Evolutionary conservation across 371 early-diverging fungal genomes (phyloP).

Genomic region (Conidiobolus incongruus): DNA sequence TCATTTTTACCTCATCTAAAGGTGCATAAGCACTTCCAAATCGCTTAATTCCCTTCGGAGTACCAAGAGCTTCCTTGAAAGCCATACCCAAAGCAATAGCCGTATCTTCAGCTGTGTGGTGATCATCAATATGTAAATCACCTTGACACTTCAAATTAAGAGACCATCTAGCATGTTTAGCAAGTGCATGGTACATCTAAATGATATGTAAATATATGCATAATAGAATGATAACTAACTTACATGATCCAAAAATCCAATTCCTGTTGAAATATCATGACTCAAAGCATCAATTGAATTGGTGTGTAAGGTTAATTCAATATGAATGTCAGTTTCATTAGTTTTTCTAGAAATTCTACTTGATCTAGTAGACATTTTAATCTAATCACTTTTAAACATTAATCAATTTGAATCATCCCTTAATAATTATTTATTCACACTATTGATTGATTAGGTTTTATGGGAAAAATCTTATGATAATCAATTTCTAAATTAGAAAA

Average conservation of each 20-base stretch:
- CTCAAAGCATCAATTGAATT: slow-evolving; percentile 20
- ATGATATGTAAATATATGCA: background rate
- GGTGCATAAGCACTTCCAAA: slow-evolving; percentile 92
- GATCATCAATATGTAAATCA: slow-evolving; percentile 90
- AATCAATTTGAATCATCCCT: too few species aligned
- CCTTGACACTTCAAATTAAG: slow-evolving; percentile 58
- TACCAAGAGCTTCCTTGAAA: slow-evolving; percentile 77
- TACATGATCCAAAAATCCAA: slow-evolving; percentile 94
- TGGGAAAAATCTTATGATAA: too few species aligned
- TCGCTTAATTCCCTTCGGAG: slow-evolving; percentile 72
- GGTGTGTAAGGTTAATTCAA: slow-evolving; percentile 35
- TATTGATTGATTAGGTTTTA: too few species aligned
- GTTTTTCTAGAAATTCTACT: slow-evolving; percentile 42
- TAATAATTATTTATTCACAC: too few species aligned
- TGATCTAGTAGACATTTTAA: too few species aligned
- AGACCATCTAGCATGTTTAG: slow-evolving; percentile 84
- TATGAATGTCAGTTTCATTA: slow-evolving; percentile 73
- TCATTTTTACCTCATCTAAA: slow-evolving; percentile 54
- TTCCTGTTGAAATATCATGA: slow-evolving; percentile 70
- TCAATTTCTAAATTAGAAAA: too few species aligned
- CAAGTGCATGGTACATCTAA: slow-evolving; percentile 89
- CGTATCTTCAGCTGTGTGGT: slow-evolving; percentile 91
- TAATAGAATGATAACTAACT: slow-evolving; percentile 2
- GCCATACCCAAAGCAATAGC: slow-evolving; percentile 84
- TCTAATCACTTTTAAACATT: too few species aligned